A percentile compares a stretch with the other conserved stretches of the same genome.
Conservation (phyloP, 176 grass and related monocot species). For the Oryza meridionalis region DNA sequence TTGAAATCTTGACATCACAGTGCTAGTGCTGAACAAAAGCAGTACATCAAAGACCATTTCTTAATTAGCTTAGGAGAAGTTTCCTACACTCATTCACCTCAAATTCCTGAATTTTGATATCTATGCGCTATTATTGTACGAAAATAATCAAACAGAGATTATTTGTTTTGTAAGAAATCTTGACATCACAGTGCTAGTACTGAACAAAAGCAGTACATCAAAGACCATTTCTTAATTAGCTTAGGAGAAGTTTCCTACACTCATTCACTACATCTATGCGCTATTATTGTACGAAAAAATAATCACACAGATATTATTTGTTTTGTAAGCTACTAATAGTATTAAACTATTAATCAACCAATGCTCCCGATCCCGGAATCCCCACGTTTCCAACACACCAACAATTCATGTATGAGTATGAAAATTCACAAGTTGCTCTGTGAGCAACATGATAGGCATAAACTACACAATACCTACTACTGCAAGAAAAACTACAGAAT, state of each 20-base stretch:
- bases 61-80: constrained; percentile 4
- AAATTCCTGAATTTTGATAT: constrained; percentile 1
- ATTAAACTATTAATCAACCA: background rate
- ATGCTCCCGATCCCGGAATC: background rate
- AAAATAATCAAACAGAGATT: constrained; percentile 1
- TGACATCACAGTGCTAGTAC: background rate
- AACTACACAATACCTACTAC: background rate
- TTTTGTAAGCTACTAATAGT: background rate
- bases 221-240: constrained; percentile 12
- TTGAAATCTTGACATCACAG: background rate
- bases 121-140: background rate
- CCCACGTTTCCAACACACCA: background rate
- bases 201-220: background rate
- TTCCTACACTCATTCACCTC: background rate
- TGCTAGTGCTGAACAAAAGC: background rate
- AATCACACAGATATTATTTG: constrained; percentile 7
- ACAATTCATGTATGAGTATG: background rate
- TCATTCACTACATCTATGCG: background rate
- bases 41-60: background rate
- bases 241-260: constrained; percentile 1
- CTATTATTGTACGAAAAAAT: background rate
- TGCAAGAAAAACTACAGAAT: background rate
- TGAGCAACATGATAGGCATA: background rate
- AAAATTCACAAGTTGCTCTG: constrained; percentile 6
- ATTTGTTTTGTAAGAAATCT: background rate